Evolutionary conservation across 352 stramenopile species (phyloP).

Genomic region (Pythium dissotocum): DNA sequence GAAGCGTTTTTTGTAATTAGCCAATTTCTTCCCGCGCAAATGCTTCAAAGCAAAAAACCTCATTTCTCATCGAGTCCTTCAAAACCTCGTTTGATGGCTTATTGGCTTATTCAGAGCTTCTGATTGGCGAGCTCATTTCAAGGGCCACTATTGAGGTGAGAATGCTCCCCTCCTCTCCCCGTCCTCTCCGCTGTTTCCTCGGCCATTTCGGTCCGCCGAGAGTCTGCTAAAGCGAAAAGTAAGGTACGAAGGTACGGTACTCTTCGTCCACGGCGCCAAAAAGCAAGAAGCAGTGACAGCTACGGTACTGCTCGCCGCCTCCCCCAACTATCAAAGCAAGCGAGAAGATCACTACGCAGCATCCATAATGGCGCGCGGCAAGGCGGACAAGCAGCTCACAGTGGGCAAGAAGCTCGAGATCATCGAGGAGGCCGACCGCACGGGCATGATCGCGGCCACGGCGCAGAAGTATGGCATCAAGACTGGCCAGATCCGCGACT

Average conservation of each 20-base stretch:
- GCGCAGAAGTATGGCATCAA: constrained; percentile 88
- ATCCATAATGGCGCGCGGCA: constrained; percentile 71
- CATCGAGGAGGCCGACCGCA: constrained; percentile 83
- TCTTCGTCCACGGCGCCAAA: neutral
- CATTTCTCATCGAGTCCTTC: neutral
- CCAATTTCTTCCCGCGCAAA: constrained; percentile 8
- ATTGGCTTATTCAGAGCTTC: neutral
- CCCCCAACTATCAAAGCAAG: neutral
- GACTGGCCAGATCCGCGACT: constrained; percentile 85
- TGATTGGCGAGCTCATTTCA: neutral
- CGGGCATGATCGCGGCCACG: constrained; percentile 69
- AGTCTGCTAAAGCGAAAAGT: constrained; percentile 23
- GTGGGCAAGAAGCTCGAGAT: constrained; percentile 90
- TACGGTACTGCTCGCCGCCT: constrained; percentile 20
- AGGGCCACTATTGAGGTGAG: neutral
- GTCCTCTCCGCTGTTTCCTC: neutral
- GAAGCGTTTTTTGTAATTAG: no score
- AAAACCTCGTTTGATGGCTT: neutral
- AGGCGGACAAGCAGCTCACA: constrained; percentile 75
- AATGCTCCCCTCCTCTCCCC: neutral
- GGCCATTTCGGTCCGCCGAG: neutral
- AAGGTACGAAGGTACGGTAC: constrained; percentile 22
- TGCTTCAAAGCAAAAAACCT: constrained; percentile 6
- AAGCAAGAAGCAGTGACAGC: constrained; percentile 19
- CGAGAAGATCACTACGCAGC: neutral